These are phyloP conservation scores for Xylaria sp. DNA, from an alignment of 2,329 filamentous ascomycete species.

Conservation along the genomic window DNA sequence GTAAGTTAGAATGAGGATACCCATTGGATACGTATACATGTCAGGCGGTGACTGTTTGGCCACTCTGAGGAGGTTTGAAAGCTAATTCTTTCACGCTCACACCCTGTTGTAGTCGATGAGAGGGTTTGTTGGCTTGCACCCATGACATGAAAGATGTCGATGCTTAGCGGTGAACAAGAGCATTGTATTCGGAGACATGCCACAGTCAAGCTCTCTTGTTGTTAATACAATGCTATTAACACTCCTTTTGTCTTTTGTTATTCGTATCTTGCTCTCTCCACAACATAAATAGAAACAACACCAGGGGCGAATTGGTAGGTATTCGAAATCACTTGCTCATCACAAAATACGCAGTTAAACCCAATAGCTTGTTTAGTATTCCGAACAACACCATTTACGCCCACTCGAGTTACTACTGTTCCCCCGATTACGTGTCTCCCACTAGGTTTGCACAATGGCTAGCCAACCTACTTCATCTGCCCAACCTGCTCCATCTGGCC, in stretches of 20 bases:
- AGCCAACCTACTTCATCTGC: neutral
- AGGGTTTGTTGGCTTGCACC: neutral
- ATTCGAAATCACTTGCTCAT: neutral
- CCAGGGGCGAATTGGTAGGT: neutral
- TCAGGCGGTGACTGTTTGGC: neutral
- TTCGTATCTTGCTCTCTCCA: neutral
- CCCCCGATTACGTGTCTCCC: slow-evolving; percentile 39
- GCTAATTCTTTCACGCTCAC: neutral
- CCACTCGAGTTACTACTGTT: neutral
- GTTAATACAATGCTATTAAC: neutral
- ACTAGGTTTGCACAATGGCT: slow-evolving; percentile 8
- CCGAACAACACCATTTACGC: neutral
- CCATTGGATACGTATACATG: neutral
- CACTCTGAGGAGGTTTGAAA: neutral
- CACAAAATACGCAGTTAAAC: neutral
- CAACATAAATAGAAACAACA: neutral
- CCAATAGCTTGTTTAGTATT: neutral
- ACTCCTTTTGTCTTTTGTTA: neutral
- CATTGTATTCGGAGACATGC: too few relatives aligned
- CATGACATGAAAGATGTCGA: too few relatives aligned
- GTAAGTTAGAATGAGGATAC: neutral
- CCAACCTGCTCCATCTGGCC: neutral
- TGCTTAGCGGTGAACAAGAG: too few relatives aligned
- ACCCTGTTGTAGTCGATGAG: neutral
- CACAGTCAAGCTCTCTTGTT: neutral